These are phyloP conservation scores for Puya raimondii DNA, from an alignment of 176 grass and related monocot species.

Conservation along the genomic window DNA sequence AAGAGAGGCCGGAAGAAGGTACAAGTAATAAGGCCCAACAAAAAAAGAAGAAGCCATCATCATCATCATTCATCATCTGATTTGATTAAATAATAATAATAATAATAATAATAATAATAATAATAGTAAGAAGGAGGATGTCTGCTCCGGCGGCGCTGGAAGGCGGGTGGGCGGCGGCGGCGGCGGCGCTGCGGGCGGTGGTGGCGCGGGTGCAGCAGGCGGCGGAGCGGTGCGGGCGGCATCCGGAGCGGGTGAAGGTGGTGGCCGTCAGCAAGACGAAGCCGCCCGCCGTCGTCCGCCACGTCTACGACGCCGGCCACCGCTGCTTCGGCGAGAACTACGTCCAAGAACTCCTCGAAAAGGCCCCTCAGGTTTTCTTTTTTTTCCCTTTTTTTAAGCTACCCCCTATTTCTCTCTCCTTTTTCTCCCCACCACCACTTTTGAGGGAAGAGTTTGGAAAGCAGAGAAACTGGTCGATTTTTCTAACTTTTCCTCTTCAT, in stretches of 20 bases:
- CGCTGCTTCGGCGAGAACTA: slow-evolving; percentile 95
- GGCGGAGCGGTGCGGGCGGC: slow-evolving; percentile 47
- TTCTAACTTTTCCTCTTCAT: too few relatives aligned
- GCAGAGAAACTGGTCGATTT: neutral
- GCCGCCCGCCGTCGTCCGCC: slow-evolving; percentile 35
- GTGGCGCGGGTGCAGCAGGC: slow-evolving; percentile 65
- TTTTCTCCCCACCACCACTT: too few relatives aligned
- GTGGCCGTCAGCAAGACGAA: slow-evolving; percentile 94
- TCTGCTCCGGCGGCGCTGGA: slow-evolving; percentile 34
- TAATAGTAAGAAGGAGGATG: too few relatives aligned
- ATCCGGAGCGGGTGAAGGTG: slow-evolving; percentile 41
- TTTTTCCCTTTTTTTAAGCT: neutral
- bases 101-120: too few relatives aligned
- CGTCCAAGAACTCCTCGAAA: slow-evolving; percentile 85
- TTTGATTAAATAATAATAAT: too few relatives aligned
- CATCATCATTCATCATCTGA: too few relatives aligned
- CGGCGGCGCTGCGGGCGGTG: slow-evolving; percentile 50
- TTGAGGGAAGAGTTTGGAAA: too few relatives aligned
- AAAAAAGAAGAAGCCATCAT: too few relatives aligned
- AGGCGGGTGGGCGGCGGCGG: slow-evolving; percentile 37
- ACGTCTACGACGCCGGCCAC: slow-evolving; percentile 69
- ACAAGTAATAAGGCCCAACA: too few relatives aligned
- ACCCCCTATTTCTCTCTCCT: too few relatives aligned
- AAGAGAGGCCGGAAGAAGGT: too few relatives aligned
- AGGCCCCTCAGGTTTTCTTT: slow-evolving; percentile 58